Evolutionary conservation across 108 stramenopile genomes (phyloP).

Genomic region (Fistulifera pelliculosa): DNA sequence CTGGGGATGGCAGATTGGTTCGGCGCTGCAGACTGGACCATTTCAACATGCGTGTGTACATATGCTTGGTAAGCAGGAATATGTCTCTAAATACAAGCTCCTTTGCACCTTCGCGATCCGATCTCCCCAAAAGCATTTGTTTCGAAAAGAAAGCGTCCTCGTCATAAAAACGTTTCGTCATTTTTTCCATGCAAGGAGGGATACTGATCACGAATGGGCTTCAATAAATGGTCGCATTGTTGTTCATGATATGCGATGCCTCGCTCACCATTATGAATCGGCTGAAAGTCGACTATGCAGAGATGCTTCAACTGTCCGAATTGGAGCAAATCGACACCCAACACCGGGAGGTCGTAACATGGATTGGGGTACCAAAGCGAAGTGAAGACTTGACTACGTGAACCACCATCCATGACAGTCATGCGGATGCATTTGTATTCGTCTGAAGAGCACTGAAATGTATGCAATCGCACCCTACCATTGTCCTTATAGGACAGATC

Average conservation of each 20-base stretch:
- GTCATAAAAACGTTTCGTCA: slow-evolving; percentile 82
- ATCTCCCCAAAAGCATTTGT: slow-evolving; percentile 77
- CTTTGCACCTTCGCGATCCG: neutral
- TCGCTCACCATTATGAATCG: slow-evolving; percentile 51
- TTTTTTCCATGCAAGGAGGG: slow-evolving; percentile 63
- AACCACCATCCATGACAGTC: slow-evolving; percentile 54
- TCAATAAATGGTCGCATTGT: slow-evolving; percentile 36
- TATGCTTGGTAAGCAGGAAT: slow-evolving; percentile 81
- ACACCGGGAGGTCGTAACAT: slow-evolving; percentile 57
- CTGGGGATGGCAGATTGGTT: slow-evolving; percentile 9
- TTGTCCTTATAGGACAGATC: slow-evolving; percentile 37
- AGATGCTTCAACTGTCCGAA: slow-evolving; percentile 66
- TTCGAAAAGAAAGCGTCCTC: slow-evolving; percentile 80
- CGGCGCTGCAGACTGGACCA: slow-evolving; percentile 15
- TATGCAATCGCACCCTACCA: slow-evolving; percentile 36
- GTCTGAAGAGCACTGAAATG: slow-evolving; percentile 31
- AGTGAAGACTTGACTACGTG: slow-evolving; percentile 50
- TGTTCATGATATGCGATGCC: slow-evolving; percentile 26
- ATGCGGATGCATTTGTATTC: slow-evolving; percentile 38
- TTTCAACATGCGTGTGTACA: slow-evolving; percentile 29
- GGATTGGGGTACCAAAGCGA: slow-evolving; percentile 40
- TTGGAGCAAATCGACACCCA: slow-evolving; percentile 80
- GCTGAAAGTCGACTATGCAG: slow-evolving; percentile 84
- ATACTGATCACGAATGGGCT: slow-evolving; percentile 64
- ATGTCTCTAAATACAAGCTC: slow-evolving; percentile 44